phyloP scores from a whole-genome alignment of 306 rosid genomes.

The Hippophae rhamnoides region DNA sequence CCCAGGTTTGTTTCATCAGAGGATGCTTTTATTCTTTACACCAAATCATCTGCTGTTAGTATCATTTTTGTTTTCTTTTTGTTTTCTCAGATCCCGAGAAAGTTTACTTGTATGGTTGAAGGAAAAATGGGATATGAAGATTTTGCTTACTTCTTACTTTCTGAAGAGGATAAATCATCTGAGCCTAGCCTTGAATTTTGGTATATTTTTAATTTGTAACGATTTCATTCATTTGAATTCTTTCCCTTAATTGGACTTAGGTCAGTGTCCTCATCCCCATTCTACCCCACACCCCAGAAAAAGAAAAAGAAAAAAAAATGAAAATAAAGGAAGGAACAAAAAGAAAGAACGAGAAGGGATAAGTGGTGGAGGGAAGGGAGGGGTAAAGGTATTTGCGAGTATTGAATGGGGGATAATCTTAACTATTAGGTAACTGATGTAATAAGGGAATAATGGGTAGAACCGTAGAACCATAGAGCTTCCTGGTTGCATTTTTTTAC shows the following conservation, averaged over 20 bases:
- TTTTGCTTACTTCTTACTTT: slow-evolving; percentile 92
- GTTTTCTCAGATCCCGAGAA: slow-evolving; percentile 74
- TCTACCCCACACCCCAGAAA: too few relatives aligned
- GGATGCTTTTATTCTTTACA: slow-evolving; percentile 17
- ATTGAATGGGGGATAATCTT: too few relatives aligned
- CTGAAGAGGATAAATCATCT: slow-evolving; percentile 96
- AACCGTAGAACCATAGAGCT: too few relatives aligned
- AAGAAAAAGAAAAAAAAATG: too few relatives aligned
- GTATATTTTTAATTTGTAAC: slow-evolving; percentile 35
- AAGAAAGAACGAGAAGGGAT: too few relatives aligned
- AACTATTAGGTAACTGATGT: too few relatives aligned
- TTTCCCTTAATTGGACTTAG: slow-evolving; percentile 13
- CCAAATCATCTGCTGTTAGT: slow-evolving; percentile 18
- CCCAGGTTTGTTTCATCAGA: slow-evolving; percentile 66
- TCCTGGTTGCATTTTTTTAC: too few relatives aligned
- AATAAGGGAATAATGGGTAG: too few relatives aligned
- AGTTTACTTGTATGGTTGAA: slow-evolving; percentile 84
- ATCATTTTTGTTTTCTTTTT: slow-evolving; percentile 6
- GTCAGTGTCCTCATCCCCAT: not conserved
- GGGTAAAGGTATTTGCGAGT: too few relatives aligned
- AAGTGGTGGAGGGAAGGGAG: too few relatives aligned
- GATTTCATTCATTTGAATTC: slow-evolving; percentile 9
- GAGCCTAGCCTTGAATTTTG: slow-evolving; percentile 97
- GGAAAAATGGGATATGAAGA: slow-evolving; percentile 99
- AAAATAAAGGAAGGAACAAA: too few relatives aligned